Base-by-base conservation (phyloP, 768 basidiomycete species). In the Amanita polypyramis region DNA sequence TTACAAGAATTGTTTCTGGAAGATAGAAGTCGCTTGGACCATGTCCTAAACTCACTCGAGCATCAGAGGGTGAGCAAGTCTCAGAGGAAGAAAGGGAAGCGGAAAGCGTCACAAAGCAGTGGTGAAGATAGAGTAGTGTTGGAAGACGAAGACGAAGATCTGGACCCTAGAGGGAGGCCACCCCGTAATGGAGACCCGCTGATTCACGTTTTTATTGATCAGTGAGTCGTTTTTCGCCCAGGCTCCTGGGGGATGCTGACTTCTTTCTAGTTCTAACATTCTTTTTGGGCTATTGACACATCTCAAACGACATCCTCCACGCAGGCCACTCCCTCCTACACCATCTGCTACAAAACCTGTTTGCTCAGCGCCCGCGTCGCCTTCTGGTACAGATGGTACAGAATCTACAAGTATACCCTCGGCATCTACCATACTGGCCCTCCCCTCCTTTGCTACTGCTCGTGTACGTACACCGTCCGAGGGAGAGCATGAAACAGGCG, bases 241-340 rank as follows among this genome's bases (percentile, higher is more conserved):
- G 23, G n/a, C 39, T n/a, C 23, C 46, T 52, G 27, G 5, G 33
- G 25, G 23, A 40, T 33, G 7, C 25, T 52, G 19, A 59, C 10
- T 11, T 52, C 58, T 70, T 20, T 51, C 40, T 55, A 91, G 89
- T 55, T 92, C 89, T 12, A 93, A 93, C 59, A 91, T 93, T 52
- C 75, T 92, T 39, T 81, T 93, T 51, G 89, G 89, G 29, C 74
- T 91, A 47, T 61, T 91, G n/a, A 76, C 72, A 23, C 78, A 83
- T 62, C 62, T 85, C 44, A 80, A 78, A 59, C 77, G 73, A 47
- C 70, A 76, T 52, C 65, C 70, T n/a, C 30, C 47, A 11, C 23
- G 23, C 6, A 66, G 64, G 32, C 67, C 63, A 5, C 47, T 56
- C 27, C 51, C 45, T 32, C 41, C 54, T 2, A 49, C 50, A 9